Conservation (phyloP, 2,329 filamentous ascomycete genomes). For the Ophiostoma tasmaniense region DNA sequence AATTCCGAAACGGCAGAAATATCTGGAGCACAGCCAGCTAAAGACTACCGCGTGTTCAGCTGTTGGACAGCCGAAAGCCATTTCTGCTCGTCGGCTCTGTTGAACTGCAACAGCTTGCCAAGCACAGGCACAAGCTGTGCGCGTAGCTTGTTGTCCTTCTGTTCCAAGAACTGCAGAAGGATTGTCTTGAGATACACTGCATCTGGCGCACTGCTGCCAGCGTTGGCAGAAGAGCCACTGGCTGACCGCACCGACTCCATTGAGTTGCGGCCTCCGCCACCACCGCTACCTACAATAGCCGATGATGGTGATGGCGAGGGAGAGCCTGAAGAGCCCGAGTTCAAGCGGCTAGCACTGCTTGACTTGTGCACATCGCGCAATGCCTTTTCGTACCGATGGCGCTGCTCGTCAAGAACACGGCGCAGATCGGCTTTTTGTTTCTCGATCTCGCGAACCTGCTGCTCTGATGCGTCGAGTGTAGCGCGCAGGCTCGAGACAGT, state of each 20-base stretch:
- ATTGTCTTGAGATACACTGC: slow-evolving; percentile 71
- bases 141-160: slow-evolving; percentile 68
- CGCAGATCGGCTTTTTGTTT: slow-evolving; percentile 71
- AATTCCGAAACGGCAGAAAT: not conserved
- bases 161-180: slow-evolving; percentile 70
- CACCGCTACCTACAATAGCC: not conserved
- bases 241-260: slow-evolving; percentile 38
- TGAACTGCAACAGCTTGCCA: slow-evolving; percentile 67
- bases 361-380: slow-evolving; percentile 53
- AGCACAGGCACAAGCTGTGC: slow-evolving; percentile 70
- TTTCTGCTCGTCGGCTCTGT: slow-evolving; percentile 69
- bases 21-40: not conserved
- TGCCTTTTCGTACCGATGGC: slow-evolving; percentile 68
- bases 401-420: slow-evolving; percentile 68
- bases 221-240: slow-evolving; percentile 20
- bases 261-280: slow-evolving; percentile 29
- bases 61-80: slow-evolving; percentile 69
- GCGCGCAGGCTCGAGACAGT: slow-evolving; percentile 72
- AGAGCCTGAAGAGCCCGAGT: not conserved
- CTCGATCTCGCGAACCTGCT: slow-evolving; percentile 70
- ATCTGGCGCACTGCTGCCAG: slow-evolving; percentile 31
- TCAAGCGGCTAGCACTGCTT: slow-evolving; percentile 31
- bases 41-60: slow-evolving; percentile 24
- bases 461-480: slow-evolving; percentile 79
- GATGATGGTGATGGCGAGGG: slow-evolving; percentile 4